Evolutionary conservation across 345 rosid genomes (phyloP).

Genomic region (Gynandropsis gynandra): DNA sequence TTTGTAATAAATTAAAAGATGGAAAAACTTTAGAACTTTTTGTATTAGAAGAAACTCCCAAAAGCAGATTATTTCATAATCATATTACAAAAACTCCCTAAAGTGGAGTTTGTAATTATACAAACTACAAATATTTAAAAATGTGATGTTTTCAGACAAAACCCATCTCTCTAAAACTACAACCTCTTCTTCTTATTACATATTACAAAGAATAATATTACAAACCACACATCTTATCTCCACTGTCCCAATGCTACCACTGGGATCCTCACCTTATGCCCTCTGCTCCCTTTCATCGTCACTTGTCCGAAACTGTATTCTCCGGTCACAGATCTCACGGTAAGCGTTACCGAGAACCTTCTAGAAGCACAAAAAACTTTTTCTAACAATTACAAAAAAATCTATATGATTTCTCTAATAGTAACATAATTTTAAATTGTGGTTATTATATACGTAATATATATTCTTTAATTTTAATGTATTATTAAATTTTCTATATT

Average conservation of each 20-base stretch:
- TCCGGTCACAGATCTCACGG: slow-evolving; percentile 58
- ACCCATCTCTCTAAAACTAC: slow-evolving; percentile 13
- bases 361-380: slow-evolving; percentile 70
- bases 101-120: slow-evolving; percentile 16
- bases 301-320: slow-evolving; percentile 79
- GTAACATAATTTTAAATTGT: no score
- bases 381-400: no score
- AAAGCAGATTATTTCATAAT: slow-evolving; percentile 7
- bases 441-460: no score
- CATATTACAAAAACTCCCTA: slow-evolving; percentile 1
- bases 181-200: slow-evolving; percentile 41
- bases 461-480: no score
- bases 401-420: no score
- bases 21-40: no score
- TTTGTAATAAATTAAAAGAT: no score
- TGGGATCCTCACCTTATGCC: slow-evolving; percentile 81
- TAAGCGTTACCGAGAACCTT: slow-evolving; percentile 56
- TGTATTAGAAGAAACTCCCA: no score
- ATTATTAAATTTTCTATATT: no score
- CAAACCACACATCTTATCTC: slow-evolving; percentile 40
- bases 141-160: slow-evolving; percentile 14
- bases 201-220: slow-evolving; percentile 51
- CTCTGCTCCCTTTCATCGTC: slow-evolving; percentile 83
- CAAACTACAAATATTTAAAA: slow-evolving; percentile 8
- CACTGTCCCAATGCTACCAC: slow-evolving; percentile 74